Conservation (phyloP, 805 yeast genomes). For the Yamadazyma philogaea region DNA sequence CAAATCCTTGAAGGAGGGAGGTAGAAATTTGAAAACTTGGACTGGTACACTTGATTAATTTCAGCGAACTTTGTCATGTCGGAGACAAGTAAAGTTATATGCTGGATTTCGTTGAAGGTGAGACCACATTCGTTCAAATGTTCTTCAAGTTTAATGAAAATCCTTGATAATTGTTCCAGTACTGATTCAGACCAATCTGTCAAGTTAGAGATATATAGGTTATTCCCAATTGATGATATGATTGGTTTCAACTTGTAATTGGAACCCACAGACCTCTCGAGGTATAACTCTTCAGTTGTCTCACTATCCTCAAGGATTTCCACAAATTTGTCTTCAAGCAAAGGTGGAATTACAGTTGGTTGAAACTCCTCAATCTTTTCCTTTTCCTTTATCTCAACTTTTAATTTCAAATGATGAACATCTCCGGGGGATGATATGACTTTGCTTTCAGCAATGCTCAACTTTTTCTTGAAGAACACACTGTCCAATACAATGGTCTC, state of each 20-base stretch:
- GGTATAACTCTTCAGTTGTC: constrained; percentile 2
- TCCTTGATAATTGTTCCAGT: constrained; percentile 43
- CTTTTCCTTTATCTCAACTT: constrained; percentile 47
- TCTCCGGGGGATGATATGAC: constrained; percentile 51
- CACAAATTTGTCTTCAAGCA: constrained; percentile 42
- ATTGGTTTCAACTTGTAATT: neutral
- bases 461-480: constrained; percentile 66
- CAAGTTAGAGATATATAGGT: constrained; percentile 29
- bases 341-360: constrained; percentile 25
- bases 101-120: constrained; percentile 49
- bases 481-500: constrained; percentile 91
- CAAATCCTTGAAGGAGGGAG: constrained; percentile 89
- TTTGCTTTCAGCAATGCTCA: constrained; percentile 40
- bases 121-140: constrained; percentile 30
- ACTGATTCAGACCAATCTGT: constrained; percentile 18
- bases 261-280: constrained; percentile 7
- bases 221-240: constrained; percentile 6
- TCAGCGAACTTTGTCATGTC: constrained; percentile 63
- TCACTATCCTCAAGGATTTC: constrained; percentile 22
- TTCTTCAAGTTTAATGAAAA: constrained; percentile 44
- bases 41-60: constrained; percentile 60
- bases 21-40: constrained; percentile 52
- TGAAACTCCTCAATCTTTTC: constrained; percentile 12
- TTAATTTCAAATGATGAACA: constrained; percentile 62
- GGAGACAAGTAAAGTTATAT: constrained; percentile 55